Base-by-base conservation (phyloP, 1,284 basidiomycete species). In the Cystobasidiaceae sp. region DNA sequence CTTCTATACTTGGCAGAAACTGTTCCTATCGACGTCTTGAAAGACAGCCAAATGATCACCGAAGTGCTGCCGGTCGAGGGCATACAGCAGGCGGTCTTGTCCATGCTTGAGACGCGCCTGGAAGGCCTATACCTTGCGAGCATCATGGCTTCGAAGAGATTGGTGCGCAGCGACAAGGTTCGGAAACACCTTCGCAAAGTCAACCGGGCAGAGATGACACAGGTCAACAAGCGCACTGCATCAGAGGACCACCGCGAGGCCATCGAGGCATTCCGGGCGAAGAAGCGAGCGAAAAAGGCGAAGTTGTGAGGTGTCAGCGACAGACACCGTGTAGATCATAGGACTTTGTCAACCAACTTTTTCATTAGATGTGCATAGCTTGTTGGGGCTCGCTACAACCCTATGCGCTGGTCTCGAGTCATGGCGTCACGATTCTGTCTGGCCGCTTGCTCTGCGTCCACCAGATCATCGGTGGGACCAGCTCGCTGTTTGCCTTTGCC, bases 1-100 rank as follows among this genome's bases (percentile, higher is more conserved):
- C 46, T 69, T n/a, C 37, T 69, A 34, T 68, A 59, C 28, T 59
- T 65, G 5, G 46, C 68, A 4, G 68, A 69, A n/a, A 60, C 63
- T 0, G 44, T 64, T 15, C 50, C 63, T 21, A 45, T 67, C 6
- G 66, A 69, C n/a, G 61, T 56, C 23, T 39, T 69, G 19, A 17
- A 58, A 1, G 60, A 63, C 30, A 60, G 30, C 30, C 60, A 60
- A 27, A 57, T 69, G 39, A 51, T 69, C 30, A 48, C 66, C 13
- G 52, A 61, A 30, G 48, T 69, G 23, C 37, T 69, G 34, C 68
- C 68, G n/a, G 45, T 37, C 17, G 49, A 54, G 17, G 49, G 45
- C 6, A 44, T 52, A 25, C 48, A 55, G 33, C 49, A 43, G 34
- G 44, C 25, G 48, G 51, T 46, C 28, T 46, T 60, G 44, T 13